Conservation (phyloP, 257 asterid genomes). For the Nicotiana attenuata region DNA sequence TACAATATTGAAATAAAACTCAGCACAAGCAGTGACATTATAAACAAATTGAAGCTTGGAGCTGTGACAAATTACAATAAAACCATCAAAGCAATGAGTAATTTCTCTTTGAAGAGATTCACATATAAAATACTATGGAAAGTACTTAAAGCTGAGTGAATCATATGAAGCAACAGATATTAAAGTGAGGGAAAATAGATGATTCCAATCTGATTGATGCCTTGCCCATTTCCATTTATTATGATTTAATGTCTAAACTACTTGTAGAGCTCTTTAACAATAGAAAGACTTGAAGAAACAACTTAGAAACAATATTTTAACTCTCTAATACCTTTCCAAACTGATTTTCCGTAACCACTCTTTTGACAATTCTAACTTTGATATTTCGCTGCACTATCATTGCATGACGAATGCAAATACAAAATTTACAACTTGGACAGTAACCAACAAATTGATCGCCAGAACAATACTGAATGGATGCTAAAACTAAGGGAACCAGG, state of each 20-base stretch:
- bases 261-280: background rate
- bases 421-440: background rate
- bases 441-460: background rate
- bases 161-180: background rate
- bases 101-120: background rate
- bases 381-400: background rate
- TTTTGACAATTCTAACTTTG: background rate
- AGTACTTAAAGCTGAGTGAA: background rate
- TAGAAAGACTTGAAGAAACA: background rate
- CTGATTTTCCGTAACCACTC: background rate
- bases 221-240: background rate
- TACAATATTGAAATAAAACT: background rate
- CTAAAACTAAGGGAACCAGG: background rate
- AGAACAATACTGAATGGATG: background rate
- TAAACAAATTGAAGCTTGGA: background rate
- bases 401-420: background rate
- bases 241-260: background rate
- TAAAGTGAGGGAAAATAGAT: background rate
- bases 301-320: background rate
- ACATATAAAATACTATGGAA: background rate
- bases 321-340: background rate
- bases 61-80: background rate
- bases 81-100: background rate
- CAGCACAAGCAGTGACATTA: background rate
- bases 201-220: conserved; percentile 7